phyloP scores from a whole-genome alignment of 768 basidiomycete species.

The Calvatia gigantea region DNA sequence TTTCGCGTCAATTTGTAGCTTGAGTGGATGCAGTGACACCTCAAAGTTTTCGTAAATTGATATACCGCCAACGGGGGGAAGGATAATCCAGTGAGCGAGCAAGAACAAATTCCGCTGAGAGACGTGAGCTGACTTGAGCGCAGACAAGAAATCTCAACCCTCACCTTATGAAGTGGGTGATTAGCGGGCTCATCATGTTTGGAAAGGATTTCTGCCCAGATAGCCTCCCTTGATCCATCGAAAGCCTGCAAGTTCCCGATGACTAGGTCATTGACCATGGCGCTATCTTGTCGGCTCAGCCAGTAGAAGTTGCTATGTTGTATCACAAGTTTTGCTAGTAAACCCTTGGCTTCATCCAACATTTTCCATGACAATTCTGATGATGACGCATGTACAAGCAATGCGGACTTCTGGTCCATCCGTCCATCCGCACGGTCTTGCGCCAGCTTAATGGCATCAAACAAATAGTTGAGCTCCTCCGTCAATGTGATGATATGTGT shows the following conservation, averaged over 20 bases:
- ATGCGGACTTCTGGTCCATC: constrained; percentile 73
- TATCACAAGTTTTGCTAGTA: constrained; percentile 85
- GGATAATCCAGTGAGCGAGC: constrained; percentile 72
- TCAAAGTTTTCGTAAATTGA: constrained; percentile 83
- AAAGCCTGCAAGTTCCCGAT: constrained; percentile 81
- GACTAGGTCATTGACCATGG: constrained; percentile 71
- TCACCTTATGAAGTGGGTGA: constrained; percentile 71
- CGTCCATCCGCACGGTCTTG: constrained; percentile 70
- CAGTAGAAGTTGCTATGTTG: constrained; percentile 76
- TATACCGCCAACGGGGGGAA: constrained; percentile 93
- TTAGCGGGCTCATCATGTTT: constrained; percentile 69
- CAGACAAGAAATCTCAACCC: constrained; percentile 12
- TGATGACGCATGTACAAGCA: constrained; percentile 77
- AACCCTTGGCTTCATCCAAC: constrained; percentile 66
- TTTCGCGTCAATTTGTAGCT: constrained; percentile 80
- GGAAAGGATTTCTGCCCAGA: constrained; percentile 85
- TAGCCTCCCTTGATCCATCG: constrained; percentile 77
- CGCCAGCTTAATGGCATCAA: constrained; percentile 81
- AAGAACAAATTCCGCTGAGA: constrained; percentile 68
- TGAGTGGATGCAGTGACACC: constrained; percentile 79
- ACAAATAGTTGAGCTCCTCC: constrained; percentile 80
- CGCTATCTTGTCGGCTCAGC: constrained; percentile 85
- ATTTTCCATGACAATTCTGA: constrained; percentile 91
- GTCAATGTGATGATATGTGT: constrained; percentile 69
- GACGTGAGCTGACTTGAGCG: constrained; percentile 1